Percentiles rank a stretch among this genome's conserved stretches.
Conservation (phyloP, 441 rosid genomes). For the Erodium texanum region DNA sequence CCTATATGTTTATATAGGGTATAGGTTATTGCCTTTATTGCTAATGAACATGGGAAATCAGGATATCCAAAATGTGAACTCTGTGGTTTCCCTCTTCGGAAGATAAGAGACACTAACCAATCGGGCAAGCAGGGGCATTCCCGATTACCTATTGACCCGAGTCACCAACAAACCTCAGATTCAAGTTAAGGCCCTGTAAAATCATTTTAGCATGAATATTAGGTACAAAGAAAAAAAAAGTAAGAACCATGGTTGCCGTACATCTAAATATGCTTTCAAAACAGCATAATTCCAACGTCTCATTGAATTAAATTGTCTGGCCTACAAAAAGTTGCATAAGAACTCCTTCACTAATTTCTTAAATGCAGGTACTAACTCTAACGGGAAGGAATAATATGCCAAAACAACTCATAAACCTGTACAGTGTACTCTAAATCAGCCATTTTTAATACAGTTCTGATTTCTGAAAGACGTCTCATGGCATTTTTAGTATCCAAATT, state of each 20-base stretch:
- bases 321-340: neutral
- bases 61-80: neutral
- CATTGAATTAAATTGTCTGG: neutral
- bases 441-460: neutral
- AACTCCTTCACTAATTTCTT: neutral
- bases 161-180: neutral
- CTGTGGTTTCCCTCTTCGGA: neutral
- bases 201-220: too few relatives aligned
- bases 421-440: neutral
- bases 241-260: too few relatives aligned
- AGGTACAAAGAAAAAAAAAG: too few relatives aligned
- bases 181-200: neutral
- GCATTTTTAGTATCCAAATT: neutral
- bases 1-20: neutral
- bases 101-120: neutral
- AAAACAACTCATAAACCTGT: neutral
- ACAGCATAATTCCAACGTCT: too few relatives aligned
- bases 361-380: neutral
- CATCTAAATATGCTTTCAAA: too few relatives aligned
- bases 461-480: neutral
- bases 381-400: neutral
- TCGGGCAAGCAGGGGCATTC: too few relatives aligned
- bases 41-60: too few relatives aligned
- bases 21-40: too few relatives aligned
- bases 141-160: neutral